Percentiles rank a stretch among this genome's conserved stretches.
Conservation (phyloP, 495 filamentous ascomycete genomes). For the Neurospora sp. region DNA sequence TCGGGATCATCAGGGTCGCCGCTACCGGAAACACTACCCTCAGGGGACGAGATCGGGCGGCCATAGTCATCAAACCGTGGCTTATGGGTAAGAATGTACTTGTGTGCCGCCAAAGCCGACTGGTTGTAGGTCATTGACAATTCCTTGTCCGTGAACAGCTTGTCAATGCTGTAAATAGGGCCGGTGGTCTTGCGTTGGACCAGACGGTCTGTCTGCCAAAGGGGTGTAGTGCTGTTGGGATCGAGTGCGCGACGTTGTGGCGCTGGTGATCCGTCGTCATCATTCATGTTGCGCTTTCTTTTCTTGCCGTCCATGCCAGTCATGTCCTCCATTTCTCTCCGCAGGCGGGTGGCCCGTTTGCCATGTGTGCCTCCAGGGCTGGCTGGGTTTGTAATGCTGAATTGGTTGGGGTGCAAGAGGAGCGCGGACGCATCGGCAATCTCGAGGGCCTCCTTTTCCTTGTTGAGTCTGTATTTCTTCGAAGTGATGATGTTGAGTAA, state of each 20-base stretch:
- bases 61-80: slow-evolving; percentile 36
- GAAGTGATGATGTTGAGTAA: slow-evolving; percentile 65
- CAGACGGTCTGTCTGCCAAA: slow-evolving; percentile 41
- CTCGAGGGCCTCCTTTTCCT: slow-evolving; percentile 82
- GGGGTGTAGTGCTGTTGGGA: slow-evolving; percentile 41
- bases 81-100: slow-evolving; percentile 43
- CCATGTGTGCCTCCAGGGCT: slow-evolving; percentile 73
- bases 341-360: slow-evolving; percentile 72
- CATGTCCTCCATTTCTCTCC: slow-evolving; percentile 70
- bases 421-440: slow-evolving; percentile 81
- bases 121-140: slow-evolving; percentile 63
- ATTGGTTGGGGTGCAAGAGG: slow-evolving; percentile 86
- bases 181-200: slow-evolving; percentile 34
- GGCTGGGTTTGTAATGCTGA: slow-evolving; percentile 67
- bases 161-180: slow-evolving; percentile 67
- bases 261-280: slow-evolving; percentile 63
- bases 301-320: slow-evolving; percentile 59
- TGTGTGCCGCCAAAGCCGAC: slow-evolving; percentile 55
- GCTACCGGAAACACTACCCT: slow-evolving; percentile 42
- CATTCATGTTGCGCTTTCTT: slow-evolving; percentile 69
- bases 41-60: slow-evolving; percentile 33
- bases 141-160: slow-evolving; percentile 91
- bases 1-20: slow-evolving; percentile 34
- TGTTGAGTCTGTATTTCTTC: slow-evolving; percentile 65
- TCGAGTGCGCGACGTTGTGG: slow-evolving; percentile 39